Percentiles rank a stretch among this genome's conserved stretches.
These are phyloP conservation scores for Apiotrichum siamense DNA, from an alignment of 1,284 basidiomycete species.

Conservation along the genomic window DNA sequence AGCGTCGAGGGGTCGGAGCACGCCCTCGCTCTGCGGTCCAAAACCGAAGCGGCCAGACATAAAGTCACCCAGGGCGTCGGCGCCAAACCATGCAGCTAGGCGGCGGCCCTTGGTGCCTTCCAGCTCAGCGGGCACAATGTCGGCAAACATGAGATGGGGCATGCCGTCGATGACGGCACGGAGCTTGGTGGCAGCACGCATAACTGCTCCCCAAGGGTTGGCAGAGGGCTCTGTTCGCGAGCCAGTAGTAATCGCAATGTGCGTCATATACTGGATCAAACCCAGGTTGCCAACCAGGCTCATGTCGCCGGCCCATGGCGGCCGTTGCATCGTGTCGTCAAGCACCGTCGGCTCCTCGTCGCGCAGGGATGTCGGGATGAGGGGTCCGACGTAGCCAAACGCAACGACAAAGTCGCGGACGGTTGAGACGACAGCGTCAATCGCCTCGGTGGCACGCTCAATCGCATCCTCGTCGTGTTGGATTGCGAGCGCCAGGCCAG, in stretches of 20 bases:
- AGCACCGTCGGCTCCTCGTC: slow-evolving; percentile 4
- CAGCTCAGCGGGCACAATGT: slow-evolving; percentile 6
- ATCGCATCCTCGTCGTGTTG: slow-evolving; percentile 32
- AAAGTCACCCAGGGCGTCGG: slow-evolving; percentile 27
- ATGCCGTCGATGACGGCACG: slow-evolving; percentile 31
- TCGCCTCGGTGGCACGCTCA: slow-evolving; percentile 18
- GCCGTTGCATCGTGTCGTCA: slow-evolving; percentile 30
- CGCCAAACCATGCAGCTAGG: slow-evolving; percentile 22
- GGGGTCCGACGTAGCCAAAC: slow-evolving; percentile 42
- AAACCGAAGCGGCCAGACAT: slow-evolving; percentile 37
- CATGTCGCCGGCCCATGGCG: slow-evolving; percentile 35
- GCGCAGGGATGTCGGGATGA: slow-evolving; percentile 19
- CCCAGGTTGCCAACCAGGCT: slow-evolving; percentile 36
- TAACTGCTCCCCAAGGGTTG: slow-evolving; percentile 35
- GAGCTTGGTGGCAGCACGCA: slow-evolving; percentile 33
- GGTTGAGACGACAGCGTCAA: slow-evolving; percentile 19
- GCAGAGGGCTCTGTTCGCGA: slow-evolving; percentile 18
- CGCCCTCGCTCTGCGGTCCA: slow-evolving; percentile 10
- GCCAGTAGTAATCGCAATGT: slow-evolving; percentile 26
- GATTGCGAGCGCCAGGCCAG: slow-evolving; percentile 23
- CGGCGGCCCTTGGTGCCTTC: slow-evolving; percentile 15
- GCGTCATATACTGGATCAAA: slow-evolving; percentile 27
- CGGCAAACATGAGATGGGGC: slow-evolving; percentile 17
- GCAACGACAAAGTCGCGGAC: slow-evolving; percentile 33
- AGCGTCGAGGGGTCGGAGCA: slow-evolving; percentile 23